Evolutionary conservation across 2,329 filamentous ascomycete genomes (phyloP), one percentile per base, ranked within the genome.

Genomic region (Dactylellina drechsleri): DNA sequence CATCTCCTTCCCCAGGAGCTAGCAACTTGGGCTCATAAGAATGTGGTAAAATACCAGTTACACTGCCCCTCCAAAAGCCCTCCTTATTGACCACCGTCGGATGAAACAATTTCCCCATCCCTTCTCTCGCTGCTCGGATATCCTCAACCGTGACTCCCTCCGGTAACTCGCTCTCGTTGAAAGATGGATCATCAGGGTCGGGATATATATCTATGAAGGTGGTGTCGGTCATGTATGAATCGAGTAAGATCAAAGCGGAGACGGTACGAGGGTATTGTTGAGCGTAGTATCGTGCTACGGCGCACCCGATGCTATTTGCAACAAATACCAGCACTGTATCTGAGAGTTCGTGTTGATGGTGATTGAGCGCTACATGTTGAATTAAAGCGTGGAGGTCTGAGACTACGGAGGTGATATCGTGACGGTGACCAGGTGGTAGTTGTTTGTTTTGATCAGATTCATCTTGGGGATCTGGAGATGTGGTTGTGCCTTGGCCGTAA

Each of bases 171-270:
- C 76, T 64, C 0, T 79, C 78, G 56, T 86, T 82, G 76, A 87
- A 87, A 3, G 67, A 81, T 0, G 82, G 73, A 0, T 81, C 81
- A 66, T 87, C 85, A 0, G 87, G 86, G 76, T 89, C 84, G 0
- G 87, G 87, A 78, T 86, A 87, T 3, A 88, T 75, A 4, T 84
- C 85, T 1, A 86, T 83, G 31, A 86, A 85, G 77, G 88, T 85
- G 0, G 84, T 84, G 78, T 88, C 86, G 15, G 87, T 85, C 79
- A 89, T 84, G 76, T 87, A 85, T 41, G 84, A 86, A 78, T 89
- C 87, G 0, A 89, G 84, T 7, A 88, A 83, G 0, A 88, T 40
- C 2, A 85, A 80, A 0, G 82, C 86, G 0, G 82, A 81, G 0
- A 86, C 83, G 0, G 81, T 82, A 1, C 83, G 82, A 0, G 85